Percentiles rank a stretch among this genome's conserved stretches.
These are phyloP conservation scores for Tilletiopsis washingtonensis DNA, from an alignment of 1,284 basidiomycete species.

Conservation along the genomic window DNA sequence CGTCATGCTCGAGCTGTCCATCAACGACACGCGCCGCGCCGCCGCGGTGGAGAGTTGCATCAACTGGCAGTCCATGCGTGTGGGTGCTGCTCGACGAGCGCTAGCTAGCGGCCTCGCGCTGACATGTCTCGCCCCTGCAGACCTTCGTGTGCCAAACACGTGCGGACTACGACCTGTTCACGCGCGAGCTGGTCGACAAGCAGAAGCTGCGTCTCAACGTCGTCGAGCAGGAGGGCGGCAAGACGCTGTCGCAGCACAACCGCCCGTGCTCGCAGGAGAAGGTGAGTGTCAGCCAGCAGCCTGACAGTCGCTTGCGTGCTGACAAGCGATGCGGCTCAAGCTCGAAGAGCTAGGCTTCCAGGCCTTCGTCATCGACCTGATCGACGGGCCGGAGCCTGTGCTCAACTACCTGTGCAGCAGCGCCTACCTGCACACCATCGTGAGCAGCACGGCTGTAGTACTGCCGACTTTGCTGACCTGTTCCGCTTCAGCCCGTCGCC, in stretches of 20 bases:
- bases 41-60: slow-evolving; percentile 72
- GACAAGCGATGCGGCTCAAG: no score
- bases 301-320: no score
- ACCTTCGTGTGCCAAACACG: slow-evolving; percentile 78
- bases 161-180: slow-evolving; percentile 63
- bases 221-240: slow-evolving; percentile 30
- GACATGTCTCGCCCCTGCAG: slow-evolving; percentile 50
- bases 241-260: slow-evolving; percentile 11
- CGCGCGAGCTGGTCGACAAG: slow-evolving; percentile 60
- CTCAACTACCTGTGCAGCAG: slow-evolving; percentile 47
- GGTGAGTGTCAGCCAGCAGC: no score
- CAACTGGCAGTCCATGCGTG: slow-evolving; percentile 58
- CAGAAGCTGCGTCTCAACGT: slow-evolving; percentile 41
- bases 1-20: slow-evolving; percentile 60
- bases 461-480: no score
- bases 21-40: slow-evolving; percentile 54
- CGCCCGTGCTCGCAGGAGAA: slow-evolving; percentile 19
- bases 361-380: slow-evolving; percentile 70
- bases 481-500: slow-evolving; percentile 55
- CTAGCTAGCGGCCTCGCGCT: slow-evolving; percentile 1
- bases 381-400: slow-evolving; percentile 51
- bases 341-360: slow-evolving; percentile 64
- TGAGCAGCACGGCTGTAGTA: slow-evolving; percentile 6
- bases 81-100: slow-evolving; percentile 39
- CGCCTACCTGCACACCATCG: slow-evolving; percentile 32